Evolutionary conservation across 805 yeast species (phyloP), one percentile per base, ranked within the genome.

Genomic region (Candida orba): DNA sequence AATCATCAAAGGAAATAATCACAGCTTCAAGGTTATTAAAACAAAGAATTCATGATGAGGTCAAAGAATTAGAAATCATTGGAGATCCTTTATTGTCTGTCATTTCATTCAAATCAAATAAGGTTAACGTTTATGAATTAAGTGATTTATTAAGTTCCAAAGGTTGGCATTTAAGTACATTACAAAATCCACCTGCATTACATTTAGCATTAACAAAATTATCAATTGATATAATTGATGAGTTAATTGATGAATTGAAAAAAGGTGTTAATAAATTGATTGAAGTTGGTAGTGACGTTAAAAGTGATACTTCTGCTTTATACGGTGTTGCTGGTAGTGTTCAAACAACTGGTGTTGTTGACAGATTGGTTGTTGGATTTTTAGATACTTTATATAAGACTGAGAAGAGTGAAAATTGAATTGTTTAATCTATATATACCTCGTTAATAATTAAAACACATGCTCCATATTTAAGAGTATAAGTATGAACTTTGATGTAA

Each of bases 301-400:
- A 35, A 45, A 55, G 78, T 18, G 87, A 84, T 45, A 87, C 96
- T 1, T 93, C 95, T 14, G 95, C 93, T 4, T 59, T 91, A 37
- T 91, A 91, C 57, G 99, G 99, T 52, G 95, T 91, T 38, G 98
- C 98, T 2, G 97, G 96, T 8, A 85, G 93, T 56, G 78, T 93
- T 20, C 69, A 76, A 45, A 88, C 96, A 0, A 75, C 80, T 0
- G 93, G 95, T 3, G 79, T 93, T 13, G 96, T 89, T 10, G 95
- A 84, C 46, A 72, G 74, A 44, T 63, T 91, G 10, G 84, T 91
- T 34, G 83, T 75, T 13, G 90, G 84, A 0, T 91, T 91, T 59
- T 65, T 93, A 24, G 96, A 93, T 59, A 71, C 86, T 8, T 59
- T 93, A 36, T 91, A 88, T 63, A 84, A 87, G 57, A 57, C 69